Conservation (phyloP, 345 rosid species). For the Citrus sinensis region DNA sequence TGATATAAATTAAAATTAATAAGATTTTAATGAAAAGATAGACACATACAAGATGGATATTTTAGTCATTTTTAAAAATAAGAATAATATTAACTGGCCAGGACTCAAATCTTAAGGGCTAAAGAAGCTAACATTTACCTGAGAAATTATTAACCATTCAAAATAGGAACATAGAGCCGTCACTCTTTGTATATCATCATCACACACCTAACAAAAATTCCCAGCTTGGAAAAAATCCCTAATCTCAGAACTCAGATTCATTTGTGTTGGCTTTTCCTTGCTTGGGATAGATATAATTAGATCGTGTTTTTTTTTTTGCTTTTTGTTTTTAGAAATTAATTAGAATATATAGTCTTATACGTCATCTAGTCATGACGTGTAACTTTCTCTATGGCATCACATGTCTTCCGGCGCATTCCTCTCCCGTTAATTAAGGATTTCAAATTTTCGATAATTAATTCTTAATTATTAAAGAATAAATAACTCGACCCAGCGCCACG, state of each 20-base stretch:
- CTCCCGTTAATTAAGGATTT: constrained; percentile 22
- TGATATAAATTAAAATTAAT: too few relatives aligned
- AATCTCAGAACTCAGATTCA: constrained; percentile 22
- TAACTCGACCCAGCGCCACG: background rate
- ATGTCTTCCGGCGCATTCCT: constrained; percentile 29
- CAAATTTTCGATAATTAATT: background rate
- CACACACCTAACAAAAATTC: constrained; percentile 8
- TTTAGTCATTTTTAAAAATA: too few relatives aligned
- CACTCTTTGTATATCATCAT: constrained; percentile 32
- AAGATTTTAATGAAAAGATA: too few relatives aligned
- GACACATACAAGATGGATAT: too few relatives aligned
- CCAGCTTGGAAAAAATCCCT: constrained; percentile 21
- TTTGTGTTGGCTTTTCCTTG: constrained; percentile 18
- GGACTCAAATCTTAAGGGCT: too few relatives aligned
- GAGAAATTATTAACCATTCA: constrained; percentile 11
- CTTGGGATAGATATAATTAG: constrained; percentile 1
- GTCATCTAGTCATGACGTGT: constrained; percentile 30
- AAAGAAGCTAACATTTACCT: too few relatives aligned
- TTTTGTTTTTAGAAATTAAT: background rate
- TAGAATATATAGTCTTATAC: constrained; percentile 9
- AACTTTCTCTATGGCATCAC: constrained; percentile 15
- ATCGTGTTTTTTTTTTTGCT: background rate
- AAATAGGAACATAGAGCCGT: constrained; percentile 30
- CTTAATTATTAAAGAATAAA: background rate
- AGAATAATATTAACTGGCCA: too few relatives aligned